Base-by-base conservation (phyloP, 2,329 filamentous ascomycete species). In the Metarhizium guizhouense region DNA sequence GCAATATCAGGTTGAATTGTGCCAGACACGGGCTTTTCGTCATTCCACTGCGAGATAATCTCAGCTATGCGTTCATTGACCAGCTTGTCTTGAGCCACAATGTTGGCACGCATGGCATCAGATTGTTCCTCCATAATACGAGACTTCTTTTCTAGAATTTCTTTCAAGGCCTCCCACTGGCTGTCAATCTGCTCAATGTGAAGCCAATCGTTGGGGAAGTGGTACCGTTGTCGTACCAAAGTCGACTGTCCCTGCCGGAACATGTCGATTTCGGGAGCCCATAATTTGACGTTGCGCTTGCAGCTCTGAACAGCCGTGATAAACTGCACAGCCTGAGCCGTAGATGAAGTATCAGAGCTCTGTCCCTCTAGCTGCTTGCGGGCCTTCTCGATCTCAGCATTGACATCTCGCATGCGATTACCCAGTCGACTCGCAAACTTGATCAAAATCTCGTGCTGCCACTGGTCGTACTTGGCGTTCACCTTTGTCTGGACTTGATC, bases 401-500 rank as follows among this genome's bases (percentile, higher is more conserved):
- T 91, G 4, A 96, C 87, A 65, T 99, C 94, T 51, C 90, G 83
- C 85, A 97, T 95, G 52, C 92, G 88, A 60, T 84, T 88, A 50
- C 92, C 90, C 49, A 99, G 86, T 55, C 94, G 90, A 56, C 82
- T 81, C 42, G 91, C 94, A 71, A 99, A 99, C 68, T 96, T 96
- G 63, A 88, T 83, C 42, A 97, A 78, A 55, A 99, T 95, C 62
- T 99, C 94, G 64, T 96, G 90, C 70, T 99, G 94, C 94, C 95
- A 99, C 70, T 97, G 93, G 68, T 99, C 95, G 68, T 99, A 99
- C 70, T 97, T 99, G 64, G 91, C 90, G 65, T 97, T 99, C 70
- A 99, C 94, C 72, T 96, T 96, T 56, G 93, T 90, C 72, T 99
- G 95, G 0, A 99, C 94, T 71, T 99, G 95, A 65, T 97, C 94